These are phyloP conservation scores for Triangularia verruculosa DNA, from an alignment of 2,329 filamentous ascomycete species.

Conservation along the genomic window DNA sequence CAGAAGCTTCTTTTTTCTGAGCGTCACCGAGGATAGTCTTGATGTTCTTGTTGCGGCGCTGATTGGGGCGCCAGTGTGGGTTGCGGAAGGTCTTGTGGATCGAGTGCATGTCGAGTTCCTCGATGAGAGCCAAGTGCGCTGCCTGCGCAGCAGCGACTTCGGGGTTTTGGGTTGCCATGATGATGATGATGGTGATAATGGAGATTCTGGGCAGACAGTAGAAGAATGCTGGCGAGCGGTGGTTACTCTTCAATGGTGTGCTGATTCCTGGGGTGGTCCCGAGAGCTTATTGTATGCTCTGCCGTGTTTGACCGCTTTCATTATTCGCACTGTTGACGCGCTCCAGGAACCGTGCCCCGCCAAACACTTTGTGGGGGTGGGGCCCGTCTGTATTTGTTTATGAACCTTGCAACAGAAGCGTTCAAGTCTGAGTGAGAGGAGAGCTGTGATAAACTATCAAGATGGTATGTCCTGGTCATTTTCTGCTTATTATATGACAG, in stretches of 20 bases:
- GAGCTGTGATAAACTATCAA: not conserved
- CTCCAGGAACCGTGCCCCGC: not conserved
- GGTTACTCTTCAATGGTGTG: not conserved
- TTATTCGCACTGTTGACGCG: slow-evolving; percentile 21
- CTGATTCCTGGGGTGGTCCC: not conserved
- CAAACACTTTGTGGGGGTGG: slow-evolving; percentile 13
- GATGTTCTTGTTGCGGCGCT: slow-evolving; percentile 97
- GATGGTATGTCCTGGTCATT: slow-evolving; percentile 18
- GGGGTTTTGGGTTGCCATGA: slow-evolving; percentile 37
- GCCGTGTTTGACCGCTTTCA: slow-evolving; percentile 35
- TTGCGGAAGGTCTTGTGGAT: slow-evolving; percentile 89
- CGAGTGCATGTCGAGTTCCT: slow-evolving; percentile 85
- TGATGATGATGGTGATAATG: not conserved
- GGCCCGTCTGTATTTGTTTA: not conserved
- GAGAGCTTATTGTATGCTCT: slow-evolving; percentile 29
- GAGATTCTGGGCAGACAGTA: not conserved
- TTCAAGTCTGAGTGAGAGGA: not conserved
- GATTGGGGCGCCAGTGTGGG: slow-evolving; percentile 82
- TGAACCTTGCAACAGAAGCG: not conserved
- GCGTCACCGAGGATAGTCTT: slow-evolving; percentile 93
- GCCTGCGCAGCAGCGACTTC: slow-evolving; percentile 75
- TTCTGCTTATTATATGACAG: not conserved
- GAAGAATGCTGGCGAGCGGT: not conserved
- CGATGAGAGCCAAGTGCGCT: slow-evolving; percentile 80
- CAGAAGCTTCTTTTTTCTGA: slow-evolving; percentile 82